These are phyloP conservation scores for Glomus cerebriforme DNA, from an alignment of 192 early-diverging fungal species.

Conservation along the genomic window DNA sequence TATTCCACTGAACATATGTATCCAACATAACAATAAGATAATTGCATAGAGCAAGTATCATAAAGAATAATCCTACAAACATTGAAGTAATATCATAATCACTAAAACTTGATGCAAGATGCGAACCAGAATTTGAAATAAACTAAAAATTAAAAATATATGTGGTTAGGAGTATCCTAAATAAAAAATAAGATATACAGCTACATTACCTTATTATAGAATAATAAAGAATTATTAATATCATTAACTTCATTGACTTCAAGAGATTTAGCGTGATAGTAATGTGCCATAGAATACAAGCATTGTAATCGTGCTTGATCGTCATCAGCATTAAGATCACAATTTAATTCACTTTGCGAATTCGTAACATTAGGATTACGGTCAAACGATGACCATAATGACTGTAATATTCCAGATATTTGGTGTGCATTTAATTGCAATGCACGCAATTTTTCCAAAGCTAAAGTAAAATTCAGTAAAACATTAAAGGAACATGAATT, in stretches of 20 bases:
- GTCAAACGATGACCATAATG: conserved; percentile 40
- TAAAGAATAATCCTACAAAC: conserved; percentile 39
- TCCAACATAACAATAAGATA: not conserved
- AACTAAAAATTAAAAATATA: too few relatives aligned
- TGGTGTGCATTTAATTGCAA: conserved; percentile 69
- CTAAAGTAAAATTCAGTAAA: conserved; percentile 28
- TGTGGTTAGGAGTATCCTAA: too few relatives aligned
- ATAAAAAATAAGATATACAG: too few relatives aligned
- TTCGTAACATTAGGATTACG: not conserved
- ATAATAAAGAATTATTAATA: not conserved
- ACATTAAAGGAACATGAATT: not conserved
- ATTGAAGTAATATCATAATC: conserved; percentile 32
- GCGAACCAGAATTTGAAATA: not conserved
- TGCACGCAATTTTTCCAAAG: conserved; percentile 48
- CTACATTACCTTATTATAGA: conserved; percentile 17
- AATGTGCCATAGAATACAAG: conserved; percentile 35
- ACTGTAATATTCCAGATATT: conserved; percentile 42
- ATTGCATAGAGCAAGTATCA: conserved; percentile 37
- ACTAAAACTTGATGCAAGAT: not conserved
- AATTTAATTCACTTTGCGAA: not conserved
- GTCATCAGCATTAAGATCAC: conserved; percentile 3
- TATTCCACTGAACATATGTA: conserved; percentile 1
- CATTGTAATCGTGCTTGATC: conserved; percentile 39
- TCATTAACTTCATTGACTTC: not conserved
- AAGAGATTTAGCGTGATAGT: conserved; percentile 35